Evolutionary conservation across 1,284 basidiomycete genomes (phyloP).

Genomic region (Athelia psychrophila): DNA sequence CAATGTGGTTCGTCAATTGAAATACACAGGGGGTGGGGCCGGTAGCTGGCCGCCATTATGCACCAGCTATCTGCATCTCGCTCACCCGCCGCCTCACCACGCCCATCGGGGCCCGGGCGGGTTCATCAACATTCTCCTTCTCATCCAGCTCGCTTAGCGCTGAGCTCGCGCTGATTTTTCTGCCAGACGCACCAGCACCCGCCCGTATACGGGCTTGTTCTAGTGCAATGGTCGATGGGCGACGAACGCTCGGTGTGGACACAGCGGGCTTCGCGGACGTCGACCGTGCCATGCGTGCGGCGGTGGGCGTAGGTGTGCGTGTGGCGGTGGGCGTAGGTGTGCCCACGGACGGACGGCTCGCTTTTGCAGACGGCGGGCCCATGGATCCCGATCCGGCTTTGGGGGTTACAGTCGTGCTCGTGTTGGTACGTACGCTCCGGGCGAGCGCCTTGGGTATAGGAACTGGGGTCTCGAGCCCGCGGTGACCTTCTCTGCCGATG

Average conservation of each 20-base stretch:
- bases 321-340: conserved; percentile 25
- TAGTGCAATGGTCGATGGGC: conserved; percentile 9
- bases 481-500: conserved; percentile 36
- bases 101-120: conserved; percentile 7
- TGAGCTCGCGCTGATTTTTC: conserved; percentile 23
- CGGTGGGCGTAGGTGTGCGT: conserved; percentile 22
- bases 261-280: conserved; percentile 27
- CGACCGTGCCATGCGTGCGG: conserved; percentile 32
- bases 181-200: not conserved
- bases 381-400: conserved; percentile 36
- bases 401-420: conserved; percentile 14
- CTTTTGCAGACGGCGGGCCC: conserved; percentile 42
- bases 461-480: conserved; percentile 22
- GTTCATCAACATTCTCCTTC: conserved; percentile 43
- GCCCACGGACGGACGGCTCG: conserved; percentile 33
- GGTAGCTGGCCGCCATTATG: too few relatives aligned
- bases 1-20: too few relatives aligned
- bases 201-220: conserved; percentile 3
- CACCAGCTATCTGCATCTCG: not conserved
- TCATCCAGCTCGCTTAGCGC: conserved; percentile 38
- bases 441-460: conserved; percentile 33
- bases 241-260: conserved; percentile 15
- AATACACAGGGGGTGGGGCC: too few relatives aligned
- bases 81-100: conserved; percentile 12
- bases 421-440: conserved; percentile 48